These are phyloP conservation scores for Acanthamoeba culbertsoni DNA, from an alignment of 208 protist species.

Conservation along the genomic window DNA sequence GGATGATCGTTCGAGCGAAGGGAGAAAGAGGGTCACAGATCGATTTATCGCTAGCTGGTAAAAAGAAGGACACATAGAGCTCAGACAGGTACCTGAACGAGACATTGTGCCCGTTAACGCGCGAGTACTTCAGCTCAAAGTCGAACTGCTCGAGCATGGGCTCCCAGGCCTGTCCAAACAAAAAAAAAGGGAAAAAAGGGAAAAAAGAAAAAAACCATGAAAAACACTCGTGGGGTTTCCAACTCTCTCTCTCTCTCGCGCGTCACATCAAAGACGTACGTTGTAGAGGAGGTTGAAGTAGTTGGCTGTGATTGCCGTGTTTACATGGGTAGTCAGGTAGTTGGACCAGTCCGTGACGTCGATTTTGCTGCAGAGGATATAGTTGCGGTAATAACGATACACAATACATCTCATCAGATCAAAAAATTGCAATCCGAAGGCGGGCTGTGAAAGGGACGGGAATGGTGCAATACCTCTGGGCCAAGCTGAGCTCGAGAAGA, in stretches of 20 bases:
- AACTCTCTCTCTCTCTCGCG: too few species aligned
- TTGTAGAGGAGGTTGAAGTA: conserved; percentile 34
- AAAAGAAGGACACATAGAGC: not conserved
- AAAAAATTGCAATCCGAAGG: not conserved
- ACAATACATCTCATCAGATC: not conserved
- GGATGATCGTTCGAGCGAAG: not conserved
- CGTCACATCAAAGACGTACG: not conserved
- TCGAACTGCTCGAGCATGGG: conserved; percentile 21
- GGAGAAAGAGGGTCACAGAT: not conserved
- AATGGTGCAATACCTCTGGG: not conserved
- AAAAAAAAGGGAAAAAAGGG: not conserved
- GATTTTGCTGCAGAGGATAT: not conserved
- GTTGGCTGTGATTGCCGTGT: not conserved
- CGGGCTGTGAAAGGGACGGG: not conserved
- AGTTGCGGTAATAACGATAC: not conserved
- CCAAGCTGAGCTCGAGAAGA: conserved; percentile 23
- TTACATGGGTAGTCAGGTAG: not conserved
- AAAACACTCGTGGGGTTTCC: not conserved
- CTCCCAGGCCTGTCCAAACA: not conserved
- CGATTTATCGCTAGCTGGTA: not conserved
- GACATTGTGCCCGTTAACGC: conserved; percentile 15
- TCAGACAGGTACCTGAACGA: not conserved
- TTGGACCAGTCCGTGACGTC: not conserved
- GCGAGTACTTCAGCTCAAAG: conserved; percentile 38
- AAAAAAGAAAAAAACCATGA: too few species aligned